These are phyloP conservation scores for Citrullus colocynthis DNA, from an alignment of 306 rosid species.

Conservation along the genomic window DNA sequence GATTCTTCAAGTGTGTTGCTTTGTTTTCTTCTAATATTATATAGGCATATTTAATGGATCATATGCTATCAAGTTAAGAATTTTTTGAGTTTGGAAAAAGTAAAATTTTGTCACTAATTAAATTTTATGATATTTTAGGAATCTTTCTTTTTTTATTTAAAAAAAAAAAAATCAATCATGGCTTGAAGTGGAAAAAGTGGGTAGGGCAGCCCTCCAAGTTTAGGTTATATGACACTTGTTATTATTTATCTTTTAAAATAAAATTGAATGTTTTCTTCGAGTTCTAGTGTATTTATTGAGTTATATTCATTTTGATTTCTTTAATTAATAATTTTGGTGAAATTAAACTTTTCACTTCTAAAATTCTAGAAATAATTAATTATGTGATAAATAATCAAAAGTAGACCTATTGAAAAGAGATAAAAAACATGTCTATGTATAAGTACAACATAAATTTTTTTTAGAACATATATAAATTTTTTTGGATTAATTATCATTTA, in stretches of 20 bases:
- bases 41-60: neutral
- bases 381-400: too few relatives aligned
- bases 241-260: neutral
- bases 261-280: too few relatives aligned
- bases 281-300: too few relatives aligned
- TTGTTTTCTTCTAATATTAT: neutral
- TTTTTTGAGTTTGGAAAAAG: neutral
- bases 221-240: neutral
- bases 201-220: conserved; percentile 1
- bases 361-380: too few relatives aligned
- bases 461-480: too few relatives aligned
- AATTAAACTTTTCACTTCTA: too few relatives aligned
- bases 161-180: neutral
- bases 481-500: neutral
- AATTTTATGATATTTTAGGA: neutral
- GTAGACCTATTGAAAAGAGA: too few relatives aligned
- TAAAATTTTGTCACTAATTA: neutral
- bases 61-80: neutral
- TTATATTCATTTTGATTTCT: too few relatives aligned
- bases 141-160: neutral
- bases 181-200: conserved; percentile 1
- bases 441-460: too few relatives aligned
- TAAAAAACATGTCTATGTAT: too few relatives aligned
- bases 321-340: too few relatives aligned
- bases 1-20: neutral